These are phyloP conservation scores for Kregervanrija fluxuum DNA, from an alignment of 805 yeast species.

Conservation along the genomic window DNA sequence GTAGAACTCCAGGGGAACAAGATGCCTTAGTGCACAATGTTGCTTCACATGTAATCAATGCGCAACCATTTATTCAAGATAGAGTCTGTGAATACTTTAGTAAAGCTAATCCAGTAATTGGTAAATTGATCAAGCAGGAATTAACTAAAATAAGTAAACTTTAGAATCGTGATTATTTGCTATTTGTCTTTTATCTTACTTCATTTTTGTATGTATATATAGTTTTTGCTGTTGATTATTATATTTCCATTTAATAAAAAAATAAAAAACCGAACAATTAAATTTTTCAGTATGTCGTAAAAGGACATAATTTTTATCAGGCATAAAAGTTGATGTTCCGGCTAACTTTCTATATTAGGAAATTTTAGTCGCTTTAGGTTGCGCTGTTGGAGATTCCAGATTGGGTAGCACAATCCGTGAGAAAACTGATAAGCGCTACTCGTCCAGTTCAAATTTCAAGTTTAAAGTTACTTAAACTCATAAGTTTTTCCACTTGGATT, in stretches of 20 bases:
- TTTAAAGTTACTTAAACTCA: too few relatives aligned
- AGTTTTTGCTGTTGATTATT: background rate
- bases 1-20: constrained; percentile 76
- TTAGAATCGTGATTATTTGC: background rate
- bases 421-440: too few relatives aligned
- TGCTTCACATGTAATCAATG: constrained; percentile 63
- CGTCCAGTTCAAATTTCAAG: too few relatives aligned
- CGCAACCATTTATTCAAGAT: constrained; percentile 72
- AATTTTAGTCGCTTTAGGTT: too few relatives aligned
- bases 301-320: too few relatives aligned
- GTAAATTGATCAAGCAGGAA: constrained; percentile 60
- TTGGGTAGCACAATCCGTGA: too few relatives aligned
- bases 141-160: constrained; percentile 11
- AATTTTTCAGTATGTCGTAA: too few relatives aligned
- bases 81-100: constrained; percentile 69
- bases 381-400: too few relatives aligned
- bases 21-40: constrained; percentile 76
- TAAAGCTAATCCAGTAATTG: constrained; percentile 65
- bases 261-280: too few relatives aligned
- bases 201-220: background rate
- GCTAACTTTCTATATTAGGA: too few relatives aligned
- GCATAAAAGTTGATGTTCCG: too few relatives aligned
- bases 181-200: background rate
- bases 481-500: too few relatives aligned
- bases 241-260: background rate